phyloP scores from a whole-genome alignment of 2,329 filamentous ascomycete genomes.

The Aureobasidium sp. region DNA sequence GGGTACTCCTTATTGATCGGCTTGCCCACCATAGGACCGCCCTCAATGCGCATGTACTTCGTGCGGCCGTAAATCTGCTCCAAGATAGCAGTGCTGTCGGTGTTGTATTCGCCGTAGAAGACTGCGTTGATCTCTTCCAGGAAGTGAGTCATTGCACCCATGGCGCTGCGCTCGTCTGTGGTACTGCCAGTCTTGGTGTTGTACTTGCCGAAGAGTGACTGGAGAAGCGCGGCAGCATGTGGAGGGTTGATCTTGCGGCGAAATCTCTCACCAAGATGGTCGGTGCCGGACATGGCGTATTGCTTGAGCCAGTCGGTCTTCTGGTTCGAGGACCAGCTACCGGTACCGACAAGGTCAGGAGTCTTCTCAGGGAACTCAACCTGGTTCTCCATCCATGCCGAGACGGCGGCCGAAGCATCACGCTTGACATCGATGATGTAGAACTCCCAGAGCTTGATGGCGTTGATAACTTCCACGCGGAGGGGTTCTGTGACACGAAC shows the following conservation, averaged over 20 bases:
- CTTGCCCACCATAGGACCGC: conserved; percentile 79
- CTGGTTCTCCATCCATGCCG: conserved; percentile 61
- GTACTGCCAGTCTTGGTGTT: conserved; percentile 42
- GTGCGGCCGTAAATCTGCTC: conserved; percentile 89
- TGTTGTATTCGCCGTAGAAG: conserved; percentile 88
- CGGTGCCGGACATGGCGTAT: conserved; percentile 61
- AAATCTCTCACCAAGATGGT: conserved; percentile 73
- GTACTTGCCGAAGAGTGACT: conserved; percentile 60
- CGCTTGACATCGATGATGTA: conserved; percentile 75
- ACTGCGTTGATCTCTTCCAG: conserved; percentile 79
- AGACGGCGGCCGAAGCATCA: conserved; percentile 59
- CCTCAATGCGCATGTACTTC: conserved; percentile 91
- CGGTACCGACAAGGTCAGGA: conserved; percentile 46
- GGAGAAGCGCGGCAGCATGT: conserved; percentile 60
- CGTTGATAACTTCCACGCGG: conserved; percentile 69
- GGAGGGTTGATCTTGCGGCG: conserved; percentile 61
- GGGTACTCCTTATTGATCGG: conserved; percentile 69
- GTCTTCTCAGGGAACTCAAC: conserved; percentile 47
- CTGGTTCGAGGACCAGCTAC: conserved; percentile 47
- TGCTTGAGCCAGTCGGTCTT: conserved; percentile 59
- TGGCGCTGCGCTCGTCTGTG: conserved; percentile 46
- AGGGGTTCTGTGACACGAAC: conserved; percentile 74
- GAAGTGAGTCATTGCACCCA: conserved; percentile 49
- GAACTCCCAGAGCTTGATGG: conserved; percentile 84
- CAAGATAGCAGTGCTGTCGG: conserved; percentile 71